Base-by-base conservation (phyloP, 2,329 filamentous ascomycete genomes). In the Cercospora sp. region DNA sequence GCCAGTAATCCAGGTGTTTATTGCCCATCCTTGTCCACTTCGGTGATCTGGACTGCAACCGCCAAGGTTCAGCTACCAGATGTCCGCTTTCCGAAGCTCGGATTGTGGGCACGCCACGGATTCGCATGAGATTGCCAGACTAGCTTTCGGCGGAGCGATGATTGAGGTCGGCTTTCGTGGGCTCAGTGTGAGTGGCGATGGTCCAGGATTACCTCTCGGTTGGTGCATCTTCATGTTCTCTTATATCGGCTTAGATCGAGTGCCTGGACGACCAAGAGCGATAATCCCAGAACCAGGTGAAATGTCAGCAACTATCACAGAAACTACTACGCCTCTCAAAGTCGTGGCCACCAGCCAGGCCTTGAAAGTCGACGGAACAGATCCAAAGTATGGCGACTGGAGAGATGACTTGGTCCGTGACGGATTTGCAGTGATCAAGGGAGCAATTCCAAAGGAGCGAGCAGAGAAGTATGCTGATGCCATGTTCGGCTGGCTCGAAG, bases 391-490 rank as follows among this genome's bases (percentile, higher is more conserved):
- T 59, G 75, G 76, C 10, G 77, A 80, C 72, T 81, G 78, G 77
- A 70, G 76, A 28, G 77, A 79, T 45, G 78, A 81, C 21, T 55
- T 75, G n/a, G 57, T 70, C 2, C 73, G 78, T 13, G 77, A 85
- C 65, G 83, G 83, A 3, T 85, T 76, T 69, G 81, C 80, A 0
- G 78, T 85, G n/a, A 75, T 85, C 64, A 84, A 84, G 66, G 79
- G 79, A 1, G 82, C 81, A 0, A 79, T 85, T 53, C 80, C 82
- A 0, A 73, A 69, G 1, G 82, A 82, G 21, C 76, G 77, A 32
- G 82, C 82, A 1, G 69, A 77, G 8, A 69, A 72, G 8, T 82
- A 82, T 70, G 76, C 75, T 4, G 68, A 74, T 45, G 66, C 66
- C 7, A 75, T 76, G 72, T 73, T 71, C 61, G 61, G 66, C 21